Evolutionary conservation across 768 basidiomycete genomes (phyloP), one percentile per base, ranked within the genome.

Genomic region (Rhizopogon vesiculosus): DNA sequence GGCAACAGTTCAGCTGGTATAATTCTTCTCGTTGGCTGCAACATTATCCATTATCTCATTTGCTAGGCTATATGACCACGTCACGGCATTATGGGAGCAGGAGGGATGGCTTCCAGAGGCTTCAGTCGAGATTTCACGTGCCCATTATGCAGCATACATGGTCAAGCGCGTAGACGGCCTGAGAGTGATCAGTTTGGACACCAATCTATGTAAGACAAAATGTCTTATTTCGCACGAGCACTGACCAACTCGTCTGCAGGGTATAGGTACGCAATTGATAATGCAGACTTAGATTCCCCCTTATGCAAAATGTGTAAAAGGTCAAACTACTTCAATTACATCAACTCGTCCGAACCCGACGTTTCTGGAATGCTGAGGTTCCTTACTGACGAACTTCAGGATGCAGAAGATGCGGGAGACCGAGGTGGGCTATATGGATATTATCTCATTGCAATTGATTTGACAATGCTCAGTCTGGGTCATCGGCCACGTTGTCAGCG

Each of bases 331-430:
- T 87, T 89, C 72, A 87, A 86, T 66, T 91, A 86, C 63, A 84
- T 91, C 70, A 88, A 91, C 61, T 76, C 87, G 63, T 83, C 83
- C 22, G 66, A 79, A 25, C 79, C 84, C 10, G 89, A 91, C 67
- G 74, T 75, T 41, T 89, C 86, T 43, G 88, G 89, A 19, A 87
- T 90, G 83, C 72, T 91, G 61, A 77, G 86, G 39, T 90, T 89
- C 70, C 62, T 91, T 59, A 90, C 89, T 6, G 84, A 89, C 56
- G 87, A 91, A 65, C 71, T 91, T 13, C 89, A 91, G 66, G 84
- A 76, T 51, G 88, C 89, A 7, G 89, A 91, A 68, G 89, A 91
- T 63, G 76, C 77, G 19, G 84, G 87, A 7, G 87, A 90, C 53
- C 74, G 85, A 62, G 87, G 87, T 83, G 57, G n/a, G 74, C 63